These are phyloP conservation scores for Cornus controversa DNA, from an alignment of 148 eudicot genomes.

Conservation along the genomic window DNA sequence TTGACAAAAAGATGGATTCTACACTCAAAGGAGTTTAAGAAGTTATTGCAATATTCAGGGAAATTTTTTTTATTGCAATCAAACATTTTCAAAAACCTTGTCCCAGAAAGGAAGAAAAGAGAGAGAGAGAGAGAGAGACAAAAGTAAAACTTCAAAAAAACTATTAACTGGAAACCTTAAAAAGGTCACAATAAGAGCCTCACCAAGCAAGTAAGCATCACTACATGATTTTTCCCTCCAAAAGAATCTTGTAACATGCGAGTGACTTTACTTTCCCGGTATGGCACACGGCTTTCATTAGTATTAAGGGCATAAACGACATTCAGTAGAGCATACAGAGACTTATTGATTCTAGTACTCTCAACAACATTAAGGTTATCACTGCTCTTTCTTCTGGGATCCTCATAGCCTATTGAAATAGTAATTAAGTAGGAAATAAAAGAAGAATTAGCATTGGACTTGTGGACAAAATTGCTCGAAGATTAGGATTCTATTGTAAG, in stretches of 20 bases:
- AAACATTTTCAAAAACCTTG: neutral
- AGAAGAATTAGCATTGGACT: conserved; percentile 1
- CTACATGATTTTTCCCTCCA: conserved; percentile 53
- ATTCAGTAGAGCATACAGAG: conserved; percentile 65
- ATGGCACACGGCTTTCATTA: conserved; percentile 72
- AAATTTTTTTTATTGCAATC: neutral
- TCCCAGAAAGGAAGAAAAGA: neutral
- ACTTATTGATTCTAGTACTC: conserved; percentile 58
- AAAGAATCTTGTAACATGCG: conserved; percentile 81
- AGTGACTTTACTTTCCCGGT: conserved; percentile 79
- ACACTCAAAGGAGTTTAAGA: conserved; percentile 9
- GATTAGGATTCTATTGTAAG: neutral
- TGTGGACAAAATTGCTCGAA: neutral
- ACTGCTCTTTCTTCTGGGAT: conserved; percentile 58
- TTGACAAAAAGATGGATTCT: conserved; percentile 68
- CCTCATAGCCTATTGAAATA: conserved; percentile 66
- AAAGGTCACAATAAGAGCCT: conserved; percentile 7
- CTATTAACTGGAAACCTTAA: neutral
- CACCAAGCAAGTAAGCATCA: conserved; percentile 82
- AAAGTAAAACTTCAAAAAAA: neutral
- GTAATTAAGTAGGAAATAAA: neutral
- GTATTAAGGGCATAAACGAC: conserved; percentile 75
- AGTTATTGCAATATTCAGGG: neutral
- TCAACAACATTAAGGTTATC: conserved; percentile 45
- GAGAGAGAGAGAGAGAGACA: neutral